Evolutionary conservation across 345 rosid genomes (phyloP), one percentile per base, ranked within the genome.

Genomic region (Sonneratia alba): DNA sequence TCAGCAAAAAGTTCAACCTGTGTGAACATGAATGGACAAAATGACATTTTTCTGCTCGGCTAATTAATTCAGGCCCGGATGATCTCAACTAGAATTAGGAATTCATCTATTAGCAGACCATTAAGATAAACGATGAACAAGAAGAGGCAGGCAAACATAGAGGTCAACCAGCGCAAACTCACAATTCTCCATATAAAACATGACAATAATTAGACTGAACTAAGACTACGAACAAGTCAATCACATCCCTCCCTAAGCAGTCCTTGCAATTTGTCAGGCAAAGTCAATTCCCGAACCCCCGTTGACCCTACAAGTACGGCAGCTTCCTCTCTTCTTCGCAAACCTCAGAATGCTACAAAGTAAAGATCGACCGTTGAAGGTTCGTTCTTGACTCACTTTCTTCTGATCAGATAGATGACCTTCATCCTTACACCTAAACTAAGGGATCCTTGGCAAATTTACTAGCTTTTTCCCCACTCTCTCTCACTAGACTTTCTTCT

Each of bases 371-470:
- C 21, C 45, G 27, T 42, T 42, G 59, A 68, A 38, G 76, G 76
- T 73, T 70, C 76, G 76, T 67, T 73, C 76, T 73, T 73, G 76
- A 73, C 76, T 73, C 68, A 71, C 22, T 57, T n/a, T n/a, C 45
- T 42, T 42, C 6, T n/a, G 7, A 3, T 4, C 27, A 57, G 7
- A 22, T 21, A 57, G 7, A 22, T 21, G 21, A 22, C 66, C 40
- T 40, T 38, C 0, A 4, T 53, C 59, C 40, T 53, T 3, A 40
- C 43, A 37, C 45, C 45, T 42, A 4, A 42, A 42, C 6, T 16
- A 49, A 49, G 56, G 56, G 56, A 49, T 49, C 56, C 56, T 12
- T 49, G 56, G 19, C 21, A 62, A n/a, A 43, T 13, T 18, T 24
- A 4, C 64, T 27, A 19, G 10, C 34, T 36, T 49, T 71, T 57